These are phyloP conservation scores for Suillus decipiens DNA, from an alignment of 768 basidiomycete species.

Conservation along the genomic window DNA sequence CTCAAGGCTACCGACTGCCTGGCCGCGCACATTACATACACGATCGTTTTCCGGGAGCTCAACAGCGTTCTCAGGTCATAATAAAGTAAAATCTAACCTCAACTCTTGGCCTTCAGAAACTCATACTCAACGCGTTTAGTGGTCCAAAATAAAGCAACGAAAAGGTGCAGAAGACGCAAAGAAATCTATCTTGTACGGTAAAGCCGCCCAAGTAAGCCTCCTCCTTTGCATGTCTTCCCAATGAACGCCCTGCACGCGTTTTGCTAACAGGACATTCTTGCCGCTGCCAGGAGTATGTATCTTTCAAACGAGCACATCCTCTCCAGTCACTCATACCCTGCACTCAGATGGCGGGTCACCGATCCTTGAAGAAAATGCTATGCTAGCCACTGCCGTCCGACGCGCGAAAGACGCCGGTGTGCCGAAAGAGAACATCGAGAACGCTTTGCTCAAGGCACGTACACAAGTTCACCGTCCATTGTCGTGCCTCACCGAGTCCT, in stretches of 20 bases:
- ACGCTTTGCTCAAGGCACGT: slow-evolving; percentile 55
- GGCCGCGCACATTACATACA: slow-evolving; percentile 1
- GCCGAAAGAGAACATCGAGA: slow-evolving; percentile 71
- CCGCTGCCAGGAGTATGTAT: slow-evolving; percentile 58
- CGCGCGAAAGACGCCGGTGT: slow-evolving; percentile 58
- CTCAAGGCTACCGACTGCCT: not conserved
- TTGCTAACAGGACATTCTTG: slow-evolving; percentile 53
- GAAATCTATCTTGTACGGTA: slow-evolving; percentile 59
- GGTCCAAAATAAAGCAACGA: slow-evolving; percentile 76
- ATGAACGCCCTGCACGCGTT: slow-evolving; percentile 7
- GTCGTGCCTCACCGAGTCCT: slow-evolving; percentile 6
- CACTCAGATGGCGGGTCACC: slow-evolving; percentile 54
- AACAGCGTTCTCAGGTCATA: slow-evolving; percentile 39
- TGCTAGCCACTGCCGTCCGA: slow-evolving; percentile 56
- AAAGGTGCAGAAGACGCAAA: slow-evolving; percentile 67
- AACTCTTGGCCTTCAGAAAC: not conserved
- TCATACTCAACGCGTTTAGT: slow-evolving; percentile 39
- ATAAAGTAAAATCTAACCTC: slow-evolving; percentile 33
- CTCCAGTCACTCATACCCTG: slow-evolving; percentile 2
- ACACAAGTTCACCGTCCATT: not conserved
- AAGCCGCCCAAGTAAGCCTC: slow-evolving; percentile 51
- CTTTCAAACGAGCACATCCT: not conserved
- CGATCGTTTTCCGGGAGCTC: slow-evolving; percentile 23
- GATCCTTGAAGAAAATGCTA: slow-evolving; percentile 54
- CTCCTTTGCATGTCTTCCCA: slow-evolving; percentile 3